Evolutionary conservation across 176 grass and related monocot genomes (phyloP), one percentile per base, ranked within the genome.

Genomic region (Zea luxurians): DNA sequence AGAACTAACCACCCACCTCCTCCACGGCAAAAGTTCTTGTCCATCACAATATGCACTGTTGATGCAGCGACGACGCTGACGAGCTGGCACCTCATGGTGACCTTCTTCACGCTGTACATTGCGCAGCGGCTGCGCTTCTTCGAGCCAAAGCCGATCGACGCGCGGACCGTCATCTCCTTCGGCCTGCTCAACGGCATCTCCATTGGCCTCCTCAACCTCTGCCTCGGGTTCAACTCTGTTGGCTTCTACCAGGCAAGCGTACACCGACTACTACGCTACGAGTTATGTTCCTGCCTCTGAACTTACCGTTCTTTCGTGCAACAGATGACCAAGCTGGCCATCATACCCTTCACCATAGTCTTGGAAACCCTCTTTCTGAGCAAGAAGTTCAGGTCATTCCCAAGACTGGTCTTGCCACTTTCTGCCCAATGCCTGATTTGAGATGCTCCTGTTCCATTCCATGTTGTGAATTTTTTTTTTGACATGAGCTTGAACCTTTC

Each of bases 311-410:
- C 11, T 57, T 66, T 37, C 12, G 36, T 79, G 57, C n/a, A 73
- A 38, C 81, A 98, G 96, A 98, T 98, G 96, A 94, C 96, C 71
- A 98, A 98, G 80, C 77, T 98, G 74, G 96, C 96, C 17, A 90
- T 98, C 60, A 99, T 99, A 88, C 92, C 96, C n/a, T 99, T 99
- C 88, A 95, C 96, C 38, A 89, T 99, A 49, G 62, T 85, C 49
- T 71, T 99, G 77, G 96, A 98, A 44, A 98, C 92, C 35, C 13
- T 92, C 61, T 99, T 95, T 70, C 71, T 99, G 4, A 78, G 86
- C 85, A 99, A 92, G 75, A 94, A 88, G 64, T 99, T 99, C 89
- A 99, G 96, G 96, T 99, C 63, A 3, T 64, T n/a, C 8, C 75
- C 62, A 38, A 67, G 79, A 55, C 69, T 4, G n/a, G n/a, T n/a